Evolutionary conservation across 495 filamentous ascomycete genomes (phyloP).

Genomic region (Sporormia fimetaria): DNA sequence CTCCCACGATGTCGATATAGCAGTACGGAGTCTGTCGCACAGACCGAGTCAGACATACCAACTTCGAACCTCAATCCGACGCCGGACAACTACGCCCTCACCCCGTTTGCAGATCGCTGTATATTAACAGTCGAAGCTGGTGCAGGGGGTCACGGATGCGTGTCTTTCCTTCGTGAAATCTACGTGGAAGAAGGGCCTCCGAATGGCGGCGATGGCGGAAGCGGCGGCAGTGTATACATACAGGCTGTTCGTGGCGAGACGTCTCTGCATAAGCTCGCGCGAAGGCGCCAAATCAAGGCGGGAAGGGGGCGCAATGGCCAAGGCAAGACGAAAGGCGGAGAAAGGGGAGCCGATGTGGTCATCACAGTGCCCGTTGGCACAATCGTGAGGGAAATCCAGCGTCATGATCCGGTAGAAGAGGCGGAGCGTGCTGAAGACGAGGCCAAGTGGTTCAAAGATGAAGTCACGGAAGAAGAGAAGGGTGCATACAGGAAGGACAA

Average conservation of each 20-base stretch:
- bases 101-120: constrained; percentile 80
- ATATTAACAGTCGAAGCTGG: constrained; percentile 64
- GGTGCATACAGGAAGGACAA: constrained; percentile 42
- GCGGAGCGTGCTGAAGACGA: constrained; percentile 37
- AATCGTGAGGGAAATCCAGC: constrained; percentile 67
- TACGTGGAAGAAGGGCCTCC: constrained; percentile 78
- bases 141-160: constrained; percentile 76
- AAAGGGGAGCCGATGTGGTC: constrained; percentile 73
- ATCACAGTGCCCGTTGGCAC: constrained; percentile 89
- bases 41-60: neutral
- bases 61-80: constrained; percentile 59
- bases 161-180: constrained; percentile 84
- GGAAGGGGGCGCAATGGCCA: constrained; percentile 73
- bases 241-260: constrained; percentile 86
- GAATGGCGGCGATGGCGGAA: constrained; percentile 93
- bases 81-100: constrained; percentile 68
- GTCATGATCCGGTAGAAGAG: constrained; percentile 65
- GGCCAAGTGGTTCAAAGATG: constrained; percentile 21
- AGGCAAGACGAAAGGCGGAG: constrained; percentile 68
- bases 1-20: constrained; percentile 24
- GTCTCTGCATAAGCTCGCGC: constrained; percentile 80
- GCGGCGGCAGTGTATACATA: constrained; percentile 84
- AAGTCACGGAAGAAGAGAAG: constrained; percentile 6
- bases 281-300: constrained; percentile 64
- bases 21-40: neutral